Percentiles rank a stretch among this genome's conserved stretches.
Conservation (phyloP, 305 asterid species). For the Solanum aculeatissimum region DNA sequence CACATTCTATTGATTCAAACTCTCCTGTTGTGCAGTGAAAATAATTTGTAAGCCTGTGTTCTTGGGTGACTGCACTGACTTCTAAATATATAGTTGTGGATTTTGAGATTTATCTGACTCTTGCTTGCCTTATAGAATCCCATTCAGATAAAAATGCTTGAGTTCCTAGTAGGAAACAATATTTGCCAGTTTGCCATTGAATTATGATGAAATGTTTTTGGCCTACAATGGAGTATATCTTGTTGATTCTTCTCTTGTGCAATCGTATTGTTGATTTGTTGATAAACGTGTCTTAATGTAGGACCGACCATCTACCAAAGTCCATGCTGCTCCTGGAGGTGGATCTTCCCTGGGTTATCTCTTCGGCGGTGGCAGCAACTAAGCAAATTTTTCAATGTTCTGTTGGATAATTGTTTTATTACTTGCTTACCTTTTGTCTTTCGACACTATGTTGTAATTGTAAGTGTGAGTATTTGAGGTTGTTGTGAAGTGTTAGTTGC, state of each 20-base stretch:
- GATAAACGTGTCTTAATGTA: slow-evolving; percentile 2
- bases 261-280: not conserved
- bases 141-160: not conserved
- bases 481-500: not conserved
- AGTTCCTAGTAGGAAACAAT: not conserved
- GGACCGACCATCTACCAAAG: slow-evolving; percentile 67
- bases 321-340: slow-evolving; percentile 71
- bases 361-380: slow-evolving; percentile 45
- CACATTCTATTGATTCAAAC: not conserved
- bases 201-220: not conserved
- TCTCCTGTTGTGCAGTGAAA: not conserved
- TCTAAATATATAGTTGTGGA: not conserved
- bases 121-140: not conserved
- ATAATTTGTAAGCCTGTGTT: not conserved
- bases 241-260: not conserved
- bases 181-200: not conserved
- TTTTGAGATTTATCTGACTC: not conserved
- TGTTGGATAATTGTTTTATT: not conserved
- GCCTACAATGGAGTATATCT: not conserved
- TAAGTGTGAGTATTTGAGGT: not conserved
- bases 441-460: not conserved
- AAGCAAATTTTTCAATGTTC: not conserved
- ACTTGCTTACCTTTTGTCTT: not conserved
- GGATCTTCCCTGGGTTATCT: slow-evolving; percentile 57
- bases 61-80: not conserved